These are phyloP conservation scores for Sporothrix humicola DNA, from an alignment of 2,329 filamentous ascomycete species.

Conservation along the genomic window DNA sequence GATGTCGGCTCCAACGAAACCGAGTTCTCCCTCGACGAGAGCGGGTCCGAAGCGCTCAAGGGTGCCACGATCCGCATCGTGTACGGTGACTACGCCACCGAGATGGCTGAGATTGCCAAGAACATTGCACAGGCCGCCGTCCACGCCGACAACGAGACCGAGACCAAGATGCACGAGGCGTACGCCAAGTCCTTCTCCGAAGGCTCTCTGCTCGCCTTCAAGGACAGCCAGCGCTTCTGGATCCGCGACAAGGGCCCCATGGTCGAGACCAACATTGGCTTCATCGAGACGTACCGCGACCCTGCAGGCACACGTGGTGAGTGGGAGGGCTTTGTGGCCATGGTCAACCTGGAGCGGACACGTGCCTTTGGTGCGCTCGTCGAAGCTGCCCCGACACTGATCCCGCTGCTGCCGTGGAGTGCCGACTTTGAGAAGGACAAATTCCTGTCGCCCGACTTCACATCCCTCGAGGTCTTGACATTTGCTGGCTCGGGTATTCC, in stretches of 20 bases:
- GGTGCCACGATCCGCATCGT: slow-evolving; percentile 73
- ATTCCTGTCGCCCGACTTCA: slow-evolving; percentile 95
- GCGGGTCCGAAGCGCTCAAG: slow-evolving; percentile 63
- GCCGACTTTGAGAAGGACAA: slow-evolving; percentile 94
- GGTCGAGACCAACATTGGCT: slow-evolving; percentile 81
- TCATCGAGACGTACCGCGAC: slow-evolving; percentile 85
- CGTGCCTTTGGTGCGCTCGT: slow-evolving; percentile 86
- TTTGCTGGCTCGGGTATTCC: slow-evolving; percentile 74
- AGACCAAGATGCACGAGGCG: slow-evolving; percentile 73
- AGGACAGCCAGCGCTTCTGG: slow-evolving; percentile 80
- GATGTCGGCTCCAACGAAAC: slow-evolving; percentile 69
- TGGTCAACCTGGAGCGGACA: slow-evolving; percentile 90
- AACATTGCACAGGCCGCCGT: slow-evolving; percentile 71
- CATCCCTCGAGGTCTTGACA: slow-evolving; percentile 86
- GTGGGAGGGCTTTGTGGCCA: slow-evolving; percentile 82
- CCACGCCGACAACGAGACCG: slow-evolving; percentile 73
- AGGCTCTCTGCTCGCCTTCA: slow-evolving; percentile 78
- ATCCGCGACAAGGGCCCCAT: slow-evolving; percentile 81
- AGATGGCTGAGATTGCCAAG: slow-evolving; percentile 72
- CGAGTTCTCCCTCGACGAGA: slow-evolving; percentile 64
- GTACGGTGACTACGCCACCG: slow-evolving; percentile 74
- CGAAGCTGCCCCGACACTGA: slow-evolving; percentile 77
- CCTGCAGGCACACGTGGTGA: slow-evolving; percentile 80
- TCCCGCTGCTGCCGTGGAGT: slow-evolving; percentile 87
- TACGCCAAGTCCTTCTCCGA: slow-evolving; percentile 77